Evolutionary conservation across 768 basidiomycete species (phyloP).

Genomic region (Collybia mongolica): DNA sequence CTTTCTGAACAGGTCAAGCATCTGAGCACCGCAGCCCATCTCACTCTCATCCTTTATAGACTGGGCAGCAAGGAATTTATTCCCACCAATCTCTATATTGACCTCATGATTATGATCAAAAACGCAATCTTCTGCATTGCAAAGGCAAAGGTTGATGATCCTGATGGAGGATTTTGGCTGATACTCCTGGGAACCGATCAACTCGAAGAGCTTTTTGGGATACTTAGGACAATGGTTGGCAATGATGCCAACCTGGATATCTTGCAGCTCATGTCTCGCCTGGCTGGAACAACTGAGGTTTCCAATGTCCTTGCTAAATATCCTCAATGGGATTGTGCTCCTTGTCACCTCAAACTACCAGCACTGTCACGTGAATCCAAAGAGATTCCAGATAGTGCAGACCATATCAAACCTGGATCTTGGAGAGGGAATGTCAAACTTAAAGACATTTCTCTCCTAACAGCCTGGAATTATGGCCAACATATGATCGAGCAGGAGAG

Average conservation of each 20-base stretch:
- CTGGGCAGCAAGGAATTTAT: slow-evolving; percentile 1
- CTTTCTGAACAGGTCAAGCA: slow-evolving; percentile 30
- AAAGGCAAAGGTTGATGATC: slow-evolving; percentile 31
- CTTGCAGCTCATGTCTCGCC: slow-evolving; percentile 21
- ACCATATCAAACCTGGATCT: slow-evolving; percentile 32
- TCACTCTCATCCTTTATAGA: slow-evolving; percentile 6
- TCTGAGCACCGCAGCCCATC: slow-evolving; percentile 29
- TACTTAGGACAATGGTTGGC: slow-evolving; percentile 33
- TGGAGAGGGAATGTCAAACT: slow-evolving; percentile 31
- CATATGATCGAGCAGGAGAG: slow-evolving; percentile 13
- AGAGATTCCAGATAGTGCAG: slow-evolving; percentile 18
- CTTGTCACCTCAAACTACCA: slow-evolving; percentile 30
- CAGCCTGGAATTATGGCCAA: slow-evolving; percentile 27
- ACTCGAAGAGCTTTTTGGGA: slow-evolving; percentile 32
- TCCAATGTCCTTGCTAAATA: slow-evolving; percentile 29
- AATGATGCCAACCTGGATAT: slow-evolving; percentile 28
- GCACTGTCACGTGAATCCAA: slow-evolving; percentile 18
- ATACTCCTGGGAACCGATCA: slow-evolving; percentile 37
- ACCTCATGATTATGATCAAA: slow-evolving; percentile 37
- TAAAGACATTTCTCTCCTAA: slow-evolving; percentile 18
- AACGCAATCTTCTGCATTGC: slow-evolving; percentile 36
- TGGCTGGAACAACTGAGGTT: slow-evolving; percentile 28
- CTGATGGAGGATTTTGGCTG: slow-evolving; percentile 28
- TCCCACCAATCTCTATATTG: slow-evolving; percentile 21
- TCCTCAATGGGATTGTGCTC: slow-evolving; percentile 34